A percentile compares a stretch with the other conserved stretches of the same genome.
These are phyloP conservation scores for Cyclotella baltica DNA, from an alignment of 108 stramenopile genomes.

Conservation along the genomic window DNA sequence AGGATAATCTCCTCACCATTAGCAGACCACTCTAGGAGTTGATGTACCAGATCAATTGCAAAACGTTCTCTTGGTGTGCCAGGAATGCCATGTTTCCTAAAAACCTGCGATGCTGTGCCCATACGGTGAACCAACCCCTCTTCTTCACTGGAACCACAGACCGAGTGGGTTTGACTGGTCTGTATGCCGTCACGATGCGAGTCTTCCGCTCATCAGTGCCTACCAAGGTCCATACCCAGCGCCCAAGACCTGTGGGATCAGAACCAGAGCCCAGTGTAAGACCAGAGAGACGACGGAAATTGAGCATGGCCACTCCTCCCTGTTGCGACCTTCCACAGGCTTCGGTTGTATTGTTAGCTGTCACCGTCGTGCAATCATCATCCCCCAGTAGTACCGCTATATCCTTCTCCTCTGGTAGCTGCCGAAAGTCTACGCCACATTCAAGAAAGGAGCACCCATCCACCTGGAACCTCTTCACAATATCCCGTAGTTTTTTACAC, in stretches of 20 bases:
- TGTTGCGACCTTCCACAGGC: not conserved
- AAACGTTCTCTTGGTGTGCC: not conserved
- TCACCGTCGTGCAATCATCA: not conserved
- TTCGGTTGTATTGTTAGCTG: conserved; percentile 4
- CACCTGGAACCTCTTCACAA: no score
- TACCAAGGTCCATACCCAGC: conserved; percentile 6
- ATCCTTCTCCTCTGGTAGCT: not conserved
- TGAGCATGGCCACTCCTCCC: not conserved
- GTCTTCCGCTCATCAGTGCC: not conserved
- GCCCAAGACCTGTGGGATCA: conserved; percentile 2
- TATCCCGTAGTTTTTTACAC: no score
- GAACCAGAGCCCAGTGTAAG: not conserved
- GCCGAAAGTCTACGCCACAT: not conserved
- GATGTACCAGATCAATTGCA: not conserved
- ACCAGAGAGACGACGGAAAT: not conserved
- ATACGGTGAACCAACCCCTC: not conserved
- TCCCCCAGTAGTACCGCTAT: not conserved
- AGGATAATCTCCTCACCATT: not conserved
- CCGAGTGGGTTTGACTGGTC: not conserved
- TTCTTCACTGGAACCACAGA: not conserved
- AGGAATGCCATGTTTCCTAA: not conserved
- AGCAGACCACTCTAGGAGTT: not conserved
- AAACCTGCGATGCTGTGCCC: not conserved
- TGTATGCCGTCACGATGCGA: not conserved
- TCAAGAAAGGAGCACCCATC: not conserved